Conservation (phyloP, 352 stramenopile genomes). For the Globisporangium acanthophoron region DNA sequence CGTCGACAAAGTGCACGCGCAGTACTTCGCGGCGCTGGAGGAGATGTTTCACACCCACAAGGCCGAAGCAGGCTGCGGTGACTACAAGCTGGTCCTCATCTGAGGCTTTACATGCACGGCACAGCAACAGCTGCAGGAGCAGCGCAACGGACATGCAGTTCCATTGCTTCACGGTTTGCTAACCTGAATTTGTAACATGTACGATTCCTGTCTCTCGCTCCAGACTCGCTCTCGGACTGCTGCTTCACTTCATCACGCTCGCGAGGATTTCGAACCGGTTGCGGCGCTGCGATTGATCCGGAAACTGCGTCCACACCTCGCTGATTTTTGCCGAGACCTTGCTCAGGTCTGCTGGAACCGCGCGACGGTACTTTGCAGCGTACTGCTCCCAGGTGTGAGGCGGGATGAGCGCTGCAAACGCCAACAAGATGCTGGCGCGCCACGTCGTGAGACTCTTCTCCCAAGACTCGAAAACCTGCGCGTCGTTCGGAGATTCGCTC, state of each 20-base stretch:
- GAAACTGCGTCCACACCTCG: conserved; percentile 40
- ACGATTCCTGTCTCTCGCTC: background rate
- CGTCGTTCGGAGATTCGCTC: conserved; percentile 28
- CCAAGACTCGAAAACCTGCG: conserved; percentile 37
- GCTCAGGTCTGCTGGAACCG: conserved; percentile 40
- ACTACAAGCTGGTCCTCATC: conserved; percentile 73
- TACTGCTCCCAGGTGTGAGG: conserved; percentile 65
- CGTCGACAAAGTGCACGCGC: conserved; percentile 52
- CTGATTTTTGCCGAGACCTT: conserved; percentile 27
- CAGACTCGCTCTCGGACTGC: background rate
- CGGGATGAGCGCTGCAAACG: conserved; percentile 62
- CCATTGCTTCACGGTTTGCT: background rate
- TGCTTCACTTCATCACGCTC: conserved; percentile 13
- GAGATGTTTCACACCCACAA: conserved; percentile 73
- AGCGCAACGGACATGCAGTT: background rate
- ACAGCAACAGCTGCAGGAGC: background rate
- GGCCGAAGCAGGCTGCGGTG: conserved; percentile 57
- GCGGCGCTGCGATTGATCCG: conserved; percentile 44
- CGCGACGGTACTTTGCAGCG: conserved; percentile 43
- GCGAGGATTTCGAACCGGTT: conserved; percentile 52
- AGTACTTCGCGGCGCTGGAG: conserved; percentile 53
- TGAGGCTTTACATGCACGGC: conserved; percentile 8
- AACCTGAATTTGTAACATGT: background rate
- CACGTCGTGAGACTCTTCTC: conserved; percentile 46
- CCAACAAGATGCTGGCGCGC: conserved; percentile 58